phyloP scores from a whole-genome alignment of 208 protist genomes.

The Polymyxa betae region DNA sequence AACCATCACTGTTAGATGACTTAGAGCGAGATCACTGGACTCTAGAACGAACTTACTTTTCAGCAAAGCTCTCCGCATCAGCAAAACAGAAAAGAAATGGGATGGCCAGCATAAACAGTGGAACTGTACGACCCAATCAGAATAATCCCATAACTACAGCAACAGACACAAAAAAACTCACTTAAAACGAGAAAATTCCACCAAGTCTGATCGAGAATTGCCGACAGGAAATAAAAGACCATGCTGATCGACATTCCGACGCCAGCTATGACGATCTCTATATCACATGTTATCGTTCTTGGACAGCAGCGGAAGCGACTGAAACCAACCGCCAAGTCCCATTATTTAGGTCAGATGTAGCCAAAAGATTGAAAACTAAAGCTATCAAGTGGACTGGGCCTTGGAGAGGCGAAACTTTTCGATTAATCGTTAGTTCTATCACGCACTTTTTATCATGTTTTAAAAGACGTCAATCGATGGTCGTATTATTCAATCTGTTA shows the following conservation, averaged over 20 bases:
- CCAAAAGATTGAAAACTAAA: no score
- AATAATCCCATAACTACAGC: background rate
- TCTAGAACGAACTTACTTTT: conserved; percentile 28
- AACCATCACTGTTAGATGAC: background rate
- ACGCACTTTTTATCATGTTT: no score
- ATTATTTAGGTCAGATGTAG: no score
- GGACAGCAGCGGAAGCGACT: no score
- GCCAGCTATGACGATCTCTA: conserved; percentile 36
- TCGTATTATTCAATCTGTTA: no score
- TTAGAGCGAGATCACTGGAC: background rate
- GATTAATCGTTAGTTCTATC: no score
- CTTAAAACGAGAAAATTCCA: conserved; percentile 38
- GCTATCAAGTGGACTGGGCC: no score
- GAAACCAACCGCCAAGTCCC: no score
- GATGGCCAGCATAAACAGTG: conserved; percentile 5
- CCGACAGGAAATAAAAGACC: conserved; percentile 46
- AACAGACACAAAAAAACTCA: background rate
- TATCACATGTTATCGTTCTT: no score
- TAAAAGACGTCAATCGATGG: no score
- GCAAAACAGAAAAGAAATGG: conserved; percentile 40
- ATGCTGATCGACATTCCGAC: conserved; percentile 13
- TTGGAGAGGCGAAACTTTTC: no score
- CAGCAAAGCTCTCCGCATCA: background rate
- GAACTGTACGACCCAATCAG: background rate
- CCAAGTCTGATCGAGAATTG: conserved; percentile 22